Conservation (phyloP, 2,329 filamentous ascomycete genomes). For the Didymella glomerata region DNA sequence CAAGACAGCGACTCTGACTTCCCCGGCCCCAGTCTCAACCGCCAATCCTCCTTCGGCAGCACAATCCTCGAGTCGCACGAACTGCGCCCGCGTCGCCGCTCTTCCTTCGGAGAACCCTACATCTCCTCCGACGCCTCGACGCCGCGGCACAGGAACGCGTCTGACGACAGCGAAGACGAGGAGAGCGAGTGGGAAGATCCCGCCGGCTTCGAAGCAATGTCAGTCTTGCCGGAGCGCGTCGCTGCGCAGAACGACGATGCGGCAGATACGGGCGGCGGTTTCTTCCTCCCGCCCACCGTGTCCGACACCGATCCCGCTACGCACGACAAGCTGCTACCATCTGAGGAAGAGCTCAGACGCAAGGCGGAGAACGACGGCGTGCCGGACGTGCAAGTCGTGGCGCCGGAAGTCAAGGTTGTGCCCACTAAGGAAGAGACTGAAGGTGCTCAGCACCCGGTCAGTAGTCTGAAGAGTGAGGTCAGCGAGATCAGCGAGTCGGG, state of each 20-base stretch:
- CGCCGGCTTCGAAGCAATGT: slow-evolving; percentile 4
- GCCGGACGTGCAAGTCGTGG: not conserved
- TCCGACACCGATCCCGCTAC: not conserved
- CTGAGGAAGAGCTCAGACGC: not conserved
- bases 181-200: slow-evolving; percentile 23
- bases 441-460: not conserved
- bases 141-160: not conserved
- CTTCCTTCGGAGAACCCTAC: slow-evolving; percentile 32
- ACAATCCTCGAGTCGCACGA: slow-evolving; percentile 40
- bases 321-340: not conserved
- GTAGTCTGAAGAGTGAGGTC: not conserved
- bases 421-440: not conserved
- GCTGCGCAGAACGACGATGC: not conserved
- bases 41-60: slow-evolving; percentile 49
- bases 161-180: slow-evolving; percentile 1
- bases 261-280: not conserved
- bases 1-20: slow-evolving; percentile 21
- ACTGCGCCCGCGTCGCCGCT: slow-evolving; percentile 34
- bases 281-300: not conserved
- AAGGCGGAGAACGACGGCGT: not conserved
- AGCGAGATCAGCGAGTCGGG: slow-evolving; percentile 33
- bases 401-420: not conserved
- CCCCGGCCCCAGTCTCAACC: slow-evolving; percentile 29
- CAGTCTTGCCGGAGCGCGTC: not conserved
- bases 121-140: slow-evolving; percentile 1